Evolutionary conservation across 805 yeast species (phyloP).

Genomic region (Starmerella riodocensis): DNA sequence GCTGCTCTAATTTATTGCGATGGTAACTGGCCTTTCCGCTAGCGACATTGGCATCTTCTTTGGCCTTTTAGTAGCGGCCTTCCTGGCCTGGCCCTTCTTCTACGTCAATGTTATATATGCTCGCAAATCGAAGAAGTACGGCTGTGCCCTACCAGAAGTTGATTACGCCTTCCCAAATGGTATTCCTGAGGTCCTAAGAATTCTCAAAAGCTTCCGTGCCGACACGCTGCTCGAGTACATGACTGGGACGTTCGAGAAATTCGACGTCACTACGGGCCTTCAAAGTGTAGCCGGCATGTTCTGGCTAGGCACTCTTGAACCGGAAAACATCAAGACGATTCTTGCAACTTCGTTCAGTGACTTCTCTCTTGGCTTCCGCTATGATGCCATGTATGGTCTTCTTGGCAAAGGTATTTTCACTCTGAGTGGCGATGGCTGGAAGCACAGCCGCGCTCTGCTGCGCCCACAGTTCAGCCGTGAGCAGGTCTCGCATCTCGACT

Average conservation of each 20-base stretch:
- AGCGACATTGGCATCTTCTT: conserved; percentile 5
- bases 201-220: conserved; percentile 2
- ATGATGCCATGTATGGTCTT: conserved; percentile 17
- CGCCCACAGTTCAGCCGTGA: conserved; percentile 25
- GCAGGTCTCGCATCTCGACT: conserved; percentile 20
- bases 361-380: conserved; percentile 23
- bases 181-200: neutral
- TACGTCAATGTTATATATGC: conserved; percentile 4
- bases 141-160: conserved; percentile 8
- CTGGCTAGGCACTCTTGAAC: conserved; percentile 22
- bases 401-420: conserved; percentile 26
- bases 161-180: conserved; percentile 16
- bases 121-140: conserved; percentile 10
- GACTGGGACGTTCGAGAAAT: conserved; percentile 2
- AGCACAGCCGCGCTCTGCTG: conserved; percentile 24
- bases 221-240: conserved; percentile 10
- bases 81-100: conserved; percentile 5
- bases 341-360: conserved; percentile 24
- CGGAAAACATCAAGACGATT: conserved; percentile 23
- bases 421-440: conserved; percentile 25
- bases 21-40: too few species aligned
- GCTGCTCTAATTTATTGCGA: too few species aligned
- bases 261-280: conserved; percentile 8
- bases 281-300: conserved; percentile 11
- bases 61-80: neutral